A percentile compares a stretch with the other conserved stretches of the same genome.
Evolutionary conservation across 2,329 filamentous ascomycete species (phyloP).

Genomic region (Ophiostoma ulmi): DNA sequence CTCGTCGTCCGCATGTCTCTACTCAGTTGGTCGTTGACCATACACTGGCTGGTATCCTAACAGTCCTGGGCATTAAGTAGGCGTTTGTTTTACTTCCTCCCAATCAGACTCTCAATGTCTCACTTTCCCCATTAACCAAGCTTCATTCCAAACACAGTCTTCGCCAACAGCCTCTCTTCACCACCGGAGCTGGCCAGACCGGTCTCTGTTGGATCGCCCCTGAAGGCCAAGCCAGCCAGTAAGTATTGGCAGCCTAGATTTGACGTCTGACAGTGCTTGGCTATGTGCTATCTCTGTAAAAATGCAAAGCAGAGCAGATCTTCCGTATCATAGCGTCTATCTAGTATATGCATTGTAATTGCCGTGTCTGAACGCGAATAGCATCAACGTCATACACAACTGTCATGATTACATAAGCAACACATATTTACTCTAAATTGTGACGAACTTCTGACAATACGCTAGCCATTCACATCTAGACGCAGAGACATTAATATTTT

Average conservation of each 20-base stretch:
- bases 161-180: not conserved
- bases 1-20: not conserved
- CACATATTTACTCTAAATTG: too few relatives aligned
- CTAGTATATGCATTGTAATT: not conserved
- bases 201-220: not conserved
- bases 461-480: too few relatives aligned
- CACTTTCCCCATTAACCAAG: not conserved
- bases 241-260: not conserved
- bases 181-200: not conserved
- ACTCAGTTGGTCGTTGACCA: not conserved
- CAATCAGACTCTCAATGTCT: not conserved
- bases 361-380: too few relatives aligned
- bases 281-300: too few relatives aligned
- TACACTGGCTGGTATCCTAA: not conserved
- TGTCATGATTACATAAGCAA: too few relatives aligned
- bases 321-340: not conserved
- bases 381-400: too few relatives aligned
- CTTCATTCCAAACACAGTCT: not conserved
- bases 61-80: not conserved
- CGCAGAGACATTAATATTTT: too few relatives aligned
- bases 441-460: too few relatives aligned
- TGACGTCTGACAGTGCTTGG: not conserved
- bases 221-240: not conserved
- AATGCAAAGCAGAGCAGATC: not conserved
- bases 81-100: not conserved